Percentiles rank a stretch among this genome's conserved stretches.
phyloP scores from a whole-genome alignment of 2,329 filamentous ascomycete species.

The Alternaria novae-zelandiae region DNA sequence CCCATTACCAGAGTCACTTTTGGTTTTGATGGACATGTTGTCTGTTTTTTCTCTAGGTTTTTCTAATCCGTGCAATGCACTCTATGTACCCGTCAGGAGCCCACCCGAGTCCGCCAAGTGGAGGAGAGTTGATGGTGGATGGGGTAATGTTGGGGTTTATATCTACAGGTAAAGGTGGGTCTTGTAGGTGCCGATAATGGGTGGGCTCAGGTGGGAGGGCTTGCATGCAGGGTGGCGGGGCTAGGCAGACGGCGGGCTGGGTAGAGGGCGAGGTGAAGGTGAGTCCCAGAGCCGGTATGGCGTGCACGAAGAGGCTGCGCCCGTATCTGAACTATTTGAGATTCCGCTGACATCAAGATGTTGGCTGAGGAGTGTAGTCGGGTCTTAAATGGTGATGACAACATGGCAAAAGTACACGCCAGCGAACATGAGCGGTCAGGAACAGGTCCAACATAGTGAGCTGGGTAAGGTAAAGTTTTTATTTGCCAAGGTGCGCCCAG shows the following conservation, averaged over 20 bases:
- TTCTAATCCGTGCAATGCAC: background rate
- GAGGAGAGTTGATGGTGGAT: background rate
- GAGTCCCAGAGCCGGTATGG: background rate
- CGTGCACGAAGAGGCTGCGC: background rate
- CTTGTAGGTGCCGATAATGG: background rate
- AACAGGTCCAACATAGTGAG: background rate
- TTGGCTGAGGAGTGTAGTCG: background rate
- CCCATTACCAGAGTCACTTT: background rate
- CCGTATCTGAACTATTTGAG: background rate
- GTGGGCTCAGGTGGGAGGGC: background rate
- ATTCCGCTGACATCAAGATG: background rate
- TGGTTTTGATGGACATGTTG: background rate
- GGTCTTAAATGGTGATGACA: background rate
- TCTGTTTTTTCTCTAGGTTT: background rate
- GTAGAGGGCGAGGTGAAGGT: background rate
- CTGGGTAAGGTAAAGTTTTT: background rate
- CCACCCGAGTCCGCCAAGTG: slow-evolving; percentile 3
- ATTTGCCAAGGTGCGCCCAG: background rate
- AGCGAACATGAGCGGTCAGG: background rate
- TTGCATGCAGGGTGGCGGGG: background rate
- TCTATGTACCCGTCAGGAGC: background rate
- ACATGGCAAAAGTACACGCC: background rate
- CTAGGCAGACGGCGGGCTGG: background rate
- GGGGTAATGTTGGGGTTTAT: background rate
- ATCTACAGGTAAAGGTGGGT: background rate